Evolutionary conservation across 2,329 filamentous ascomycete genomes (phyloP), one percentile per base, ranked within the genome.

Genomic region (Trichoderma breve): DNA sequence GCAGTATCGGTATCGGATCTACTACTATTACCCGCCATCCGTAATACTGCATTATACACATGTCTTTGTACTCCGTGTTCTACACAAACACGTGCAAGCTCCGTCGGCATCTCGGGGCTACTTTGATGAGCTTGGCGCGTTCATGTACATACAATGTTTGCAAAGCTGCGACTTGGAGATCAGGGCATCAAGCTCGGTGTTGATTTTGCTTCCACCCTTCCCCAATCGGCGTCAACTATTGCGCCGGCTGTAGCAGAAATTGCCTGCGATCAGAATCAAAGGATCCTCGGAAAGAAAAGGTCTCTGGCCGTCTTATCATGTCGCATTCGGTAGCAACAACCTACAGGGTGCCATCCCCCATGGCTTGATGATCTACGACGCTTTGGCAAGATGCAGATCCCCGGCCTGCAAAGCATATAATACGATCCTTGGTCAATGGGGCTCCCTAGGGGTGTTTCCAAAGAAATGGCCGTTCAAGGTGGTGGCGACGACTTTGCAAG

Each of bases 381-480:
- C 71, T 71, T 61, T 65, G 68, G 39, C 51, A 63, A 73, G 61
- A 55, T 71, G 71, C 68, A 73, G 60, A 71, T 73, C 71, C 68
- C 62, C 36, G 51, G 67, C 51, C 71, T 73, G 71, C 66, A 73
- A 73, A 73, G 60, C 71, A 66, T 73, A 55, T 39, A 43, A 43
- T 43, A 32, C 26, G n/a, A 64, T 55, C 69, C 69, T 63, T 71
- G 51, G 34, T 61, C 36, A 61, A 61, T 47, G 66, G 66, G 66
- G 36, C 55, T 26, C 39, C 65, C 34, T 69, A 43, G 66, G 55
- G 55, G 18, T 34, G 30, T 43, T 60, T 51, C 26, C 43, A 30
- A 47, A 51, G 53, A n/a, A 60, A 47, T 60, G 36, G 28, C 53
- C 8, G 47, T 34, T 34, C 7, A 34, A 18, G 55, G 60, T 61